Conservation (phyloP, 352 stramenopile species). For the Phytopythium litorale region DNA sequence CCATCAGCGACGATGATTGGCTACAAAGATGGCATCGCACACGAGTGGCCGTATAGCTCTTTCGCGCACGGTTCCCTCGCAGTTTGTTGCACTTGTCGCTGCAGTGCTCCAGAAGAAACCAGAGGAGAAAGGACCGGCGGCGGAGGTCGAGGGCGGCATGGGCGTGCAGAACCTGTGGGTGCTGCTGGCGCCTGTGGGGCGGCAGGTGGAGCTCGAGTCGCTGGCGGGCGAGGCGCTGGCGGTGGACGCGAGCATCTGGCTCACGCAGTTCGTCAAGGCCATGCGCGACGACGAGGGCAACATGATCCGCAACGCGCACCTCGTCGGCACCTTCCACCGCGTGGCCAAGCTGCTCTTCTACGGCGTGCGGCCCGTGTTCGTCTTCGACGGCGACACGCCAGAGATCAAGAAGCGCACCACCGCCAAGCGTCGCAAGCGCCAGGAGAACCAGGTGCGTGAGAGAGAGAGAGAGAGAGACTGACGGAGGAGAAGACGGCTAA, state of each 20-base stretch:
- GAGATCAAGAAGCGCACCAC: conserved; percentile 94
- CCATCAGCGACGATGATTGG: neutral
- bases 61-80: neutral
- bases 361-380: conserved; percentile 96
- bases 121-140: neutral
- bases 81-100: conserved; percentile 6
- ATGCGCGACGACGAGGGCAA: conserved; percentile 95
- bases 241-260: conserved; percentile 99
- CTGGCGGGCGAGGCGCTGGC: conserved; percentile 94
- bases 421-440: conserved; percentile 49
- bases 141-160: conserved; percentile 57
- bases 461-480: conserved; percentile 1
- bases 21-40: neutral
- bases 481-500: neutral
- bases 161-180: conserved; percentile 99
- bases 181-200: conserved; percentile 94
- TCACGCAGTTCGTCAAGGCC: conserved; percentile 99
- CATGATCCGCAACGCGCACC: conserved; percentile 94
- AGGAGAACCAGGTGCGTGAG: conserved; percentile 49
- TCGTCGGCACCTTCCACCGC: conserved; percentile 94
- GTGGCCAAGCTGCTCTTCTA: conserved; percentile 95
- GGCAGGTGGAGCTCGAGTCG: conserved; percentile 97
- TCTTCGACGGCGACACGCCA: conserved; percentile 98
- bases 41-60: neutral
- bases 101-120: neutral